A percentile compares a stretch with the other conserved stretches of the same genome.
Conservation (phyloP, 2,329 filamentous ascomycete species). For the Paraphaeosphaeria minitans region DNA sequence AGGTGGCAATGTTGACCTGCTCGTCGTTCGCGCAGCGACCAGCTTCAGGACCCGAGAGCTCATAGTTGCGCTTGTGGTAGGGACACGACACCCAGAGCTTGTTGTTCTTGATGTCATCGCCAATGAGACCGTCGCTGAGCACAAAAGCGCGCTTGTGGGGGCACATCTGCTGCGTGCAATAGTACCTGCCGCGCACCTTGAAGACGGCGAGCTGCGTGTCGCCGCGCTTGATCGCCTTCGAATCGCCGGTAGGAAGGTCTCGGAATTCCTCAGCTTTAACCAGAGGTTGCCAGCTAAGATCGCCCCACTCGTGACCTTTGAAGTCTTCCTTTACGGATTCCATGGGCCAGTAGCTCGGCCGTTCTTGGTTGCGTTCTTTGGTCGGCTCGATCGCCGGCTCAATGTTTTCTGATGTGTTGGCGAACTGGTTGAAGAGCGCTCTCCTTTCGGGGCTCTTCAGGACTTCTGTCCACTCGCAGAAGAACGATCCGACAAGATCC, state of each 20-base stretch:
- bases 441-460: conserved; percentile 70
- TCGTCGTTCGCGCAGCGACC: conserved; percentile 78
- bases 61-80: conserved; percentile 88
- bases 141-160: conserved; percentile 90
- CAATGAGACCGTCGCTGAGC: conserved; percentile 83
- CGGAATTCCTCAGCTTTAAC: conserved; percentile 73
- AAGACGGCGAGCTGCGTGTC: conserved; percentile 90
- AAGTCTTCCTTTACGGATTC: conserved; percentile 74
- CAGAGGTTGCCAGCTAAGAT: conserved; percentile 78
- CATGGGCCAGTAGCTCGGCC: conserved; percentile 79
- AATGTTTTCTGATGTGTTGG: conserved; percentile 73
- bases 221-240: conserved; percentile 79
- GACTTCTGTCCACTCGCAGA: conserved; percentile 90
- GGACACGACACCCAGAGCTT: conserved; percentile 88
- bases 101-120: conserved; percentile 63
- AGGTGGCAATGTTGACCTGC: conserved; percentile 79
- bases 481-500: conserved; percentile 80
- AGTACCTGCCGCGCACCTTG: conserved; percentile 79
- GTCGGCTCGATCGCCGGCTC: conserved; percentile 72
- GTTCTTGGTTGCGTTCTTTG: conserved; percentile 71
- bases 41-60: conserved; percentile 67
- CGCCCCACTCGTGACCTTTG: conserved; percentile 68
- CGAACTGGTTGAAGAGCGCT: conserved; percentile 79
- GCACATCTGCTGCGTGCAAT: conserved; percentile 92
- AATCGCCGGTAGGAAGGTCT: conserved; percentile 72